Evolutionary conservation across 169 alveolate genomes (phyloP).

Genomic region (Plasmodium vivax): DNA sequence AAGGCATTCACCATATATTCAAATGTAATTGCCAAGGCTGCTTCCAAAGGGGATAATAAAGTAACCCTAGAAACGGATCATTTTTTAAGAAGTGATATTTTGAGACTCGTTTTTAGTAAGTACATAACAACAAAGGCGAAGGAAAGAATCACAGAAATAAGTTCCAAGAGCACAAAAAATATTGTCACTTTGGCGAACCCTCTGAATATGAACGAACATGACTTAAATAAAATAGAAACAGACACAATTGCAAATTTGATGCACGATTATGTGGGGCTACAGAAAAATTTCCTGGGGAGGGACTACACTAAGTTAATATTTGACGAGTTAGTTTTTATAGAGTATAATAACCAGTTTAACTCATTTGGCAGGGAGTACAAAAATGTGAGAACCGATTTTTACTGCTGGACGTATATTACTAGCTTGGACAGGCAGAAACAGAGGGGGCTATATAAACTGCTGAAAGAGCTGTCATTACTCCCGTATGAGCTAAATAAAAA

Average conservation of each 20-base stretch:
- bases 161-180: slow-evolving; percentile 59
- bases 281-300: slow-evolving; percentile 57
- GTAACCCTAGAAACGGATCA: slow-evolving; percentile 48
- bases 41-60: slow-evolving; percentile 21
- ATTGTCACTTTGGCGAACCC: slow-evolving; percentile 71
- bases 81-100: slow-evolving; percentile 72
- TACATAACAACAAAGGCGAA: slow-evolving; percentile 31
- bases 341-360: slow-evolving; percentile 73
- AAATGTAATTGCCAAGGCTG: slow-evolving; percentile 54
- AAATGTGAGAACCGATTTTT: slow-evolving; percentile 70
- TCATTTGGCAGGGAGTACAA: slow-evolving; percentile 58
- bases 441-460: slow-evolving; percentile 54
- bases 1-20: slow-evolving; percentile 49
- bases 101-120: slow-evolving; percentile 39
- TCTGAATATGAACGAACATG: slow-evolving; percentile 49
- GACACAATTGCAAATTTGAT: slow-evolving; percentile 71
- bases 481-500: slow-evolving; percentile 75
- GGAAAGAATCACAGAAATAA: slow-evolving; percentile 44
- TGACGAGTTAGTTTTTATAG: slow-evolving; percentile 62
- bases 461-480: slow-evolving; percentile 58
- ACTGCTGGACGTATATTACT: slow-evolving; percentile 71
- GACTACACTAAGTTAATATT: slow-evolving; percentile 34
- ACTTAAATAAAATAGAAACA: slow-evolving; percentile 42
- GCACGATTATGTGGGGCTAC: slow-evolving; percentile 55
- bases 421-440: slow-evolving; percentile 74